Evolutionary conservation across 768 basidiomycete species (phyloP), one percentile per base, ranked within the genome.

Genomic region (Kwoniella dendrophila): DNA sequence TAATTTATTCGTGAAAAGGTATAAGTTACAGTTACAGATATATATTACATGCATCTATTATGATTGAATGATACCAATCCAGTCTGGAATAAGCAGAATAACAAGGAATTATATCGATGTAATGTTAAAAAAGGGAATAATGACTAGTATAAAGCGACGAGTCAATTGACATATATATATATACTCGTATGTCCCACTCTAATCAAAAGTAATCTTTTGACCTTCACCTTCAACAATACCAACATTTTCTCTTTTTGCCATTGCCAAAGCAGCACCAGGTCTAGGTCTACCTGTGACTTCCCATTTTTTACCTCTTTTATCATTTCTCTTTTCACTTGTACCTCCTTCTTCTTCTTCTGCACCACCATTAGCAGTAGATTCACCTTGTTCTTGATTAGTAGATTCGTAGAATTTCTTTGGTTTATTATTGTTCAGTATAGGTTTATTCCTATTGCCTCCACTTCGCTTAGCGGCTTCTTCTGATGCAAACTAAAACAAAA

Each of bases 191-290:
- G 24, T 7, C 22, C 18, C 27, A 29, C 36, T 8, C 56, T 74
- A 80, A 56, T 81, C 81, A 68, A 82, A 82, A 7, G 71, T 73
- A 38, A 79, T 79, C 79, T 82, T 82, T 63, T 73, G 66, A 20
- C 81, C 81, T 29, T 63, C 45, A 22, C 73, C 72, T 49, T 75
- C 70, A 0, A 82, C 81, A 49, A 82, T 82, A 8, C 74, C 80
- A 30, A 80, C 76, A 41, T 78, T 79, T 63, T 80, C 80, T 30
- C 81, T 58, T 70, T 81, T 80, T 22, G 82, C 82, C 70, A 74
- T 78, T 8, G 81, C 81, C 18, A 82, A 66, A 12, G 81, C 81
- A 22, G 81, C 80, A 50, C 82, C 81, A 4, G 82, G 81, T 67
- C 76, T 72, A 14, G 74, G 74, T 60, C 79, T 66, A 16, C 79